Conservation (phyloP, 768 basidiomycete genomes). For the Mrakia gelida region DNA sequence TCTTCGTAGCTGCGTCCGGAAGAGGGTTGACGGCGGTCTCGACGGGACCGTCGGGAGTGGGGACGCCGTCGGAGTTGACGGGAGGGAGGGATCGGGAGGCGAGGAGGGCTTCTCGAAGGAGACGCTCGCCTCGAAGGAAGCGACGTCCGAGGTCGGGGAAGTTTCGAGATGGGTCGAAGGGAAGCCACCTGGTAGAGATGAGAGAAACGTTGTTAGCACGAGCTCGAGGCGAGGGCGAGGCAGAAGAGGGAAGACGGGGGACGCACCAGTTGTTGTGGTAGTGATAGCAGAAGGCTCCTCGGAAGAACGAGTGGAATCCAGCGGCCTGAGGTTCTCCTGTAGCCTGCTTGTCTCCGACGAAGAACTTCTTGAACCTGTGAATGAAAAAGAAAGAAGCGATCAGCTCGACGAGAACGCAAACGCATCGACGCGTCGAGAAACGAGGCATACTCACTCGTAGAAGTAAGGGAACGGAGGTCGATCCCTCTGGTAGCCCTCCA, state of each 20-base stretch:
- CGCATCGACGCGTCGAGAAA: conserved; percentile 12
- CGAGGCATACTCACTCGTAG: conserved; percentile 56
- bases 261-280: conserved; percentile 87
- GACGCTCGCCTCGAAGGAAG: conserved; percentile 70
- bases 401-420: not conserved
- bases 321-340: conserved; percentile 79
- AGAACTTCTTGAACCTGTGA: conserved; percentile 66
- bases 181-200: conserved; percentile 70
- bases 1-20: conserved; percentile 12
- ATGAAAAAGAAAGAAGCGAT: not conserved
- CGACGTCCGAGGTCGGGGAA: conserved; percentile 86
- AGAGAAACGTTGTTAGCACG: not conserved
- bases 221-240: not conserved
- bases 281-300: conserved; percentile 90
- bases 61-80: conserved; percentile 24
- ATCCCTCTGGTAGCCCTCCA: conserved; percentile 83
- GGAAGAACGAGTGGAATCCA: conserved; percentile 92
- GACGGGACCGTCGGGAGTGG: conserved; percentile 6
- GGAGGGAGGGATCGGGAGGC: conserved; percentile 33
- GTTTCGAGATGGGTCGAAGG: conserved; percentile 87
- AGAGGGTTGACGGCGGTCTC: conserved; percentile 21
- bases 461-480: conserved; percentile 94
- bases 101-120: conserved; percentile 50
- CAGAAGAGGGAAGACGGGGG: not conserved
- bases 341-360: conserved; percentile 47